These are phyloP conservation scores for Westerdykella sp. DNA, from an alignment of 2,329 filamentous ascomycete species.

Conservation along the genomic window DNA sequence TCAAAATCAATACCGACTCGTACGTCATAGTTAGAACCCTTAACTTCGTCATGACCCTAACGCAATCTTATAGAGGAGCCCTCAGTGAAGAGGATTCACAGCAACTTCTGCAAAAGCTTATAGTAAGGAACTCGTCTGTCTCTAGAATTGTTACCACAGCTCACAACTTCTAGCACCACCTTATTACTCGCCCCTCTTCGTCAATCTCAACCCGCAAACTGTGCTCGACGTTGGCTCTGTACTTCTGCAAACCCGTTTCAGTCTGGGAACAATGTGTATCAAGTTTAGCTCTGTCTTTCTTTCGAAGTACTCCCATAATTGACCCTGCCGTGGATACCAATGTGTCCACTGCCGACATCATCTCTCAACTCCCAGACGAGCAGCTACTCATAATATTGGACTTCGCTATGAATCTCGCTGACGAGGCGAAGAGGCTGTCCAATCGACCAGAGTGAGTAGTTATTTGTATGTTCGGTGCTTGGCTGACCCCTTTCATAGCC, in stretches of 20 bases:
- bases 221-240: constrained; percentile 69
- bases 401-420: constrained; percentile 58
- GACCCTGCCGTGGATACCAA: constrained; percentile 45
- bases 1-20: constrained; percentile 93
- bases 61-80: constrained; percentile 12
- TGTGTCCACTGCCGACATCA: constrained; percentile 41
- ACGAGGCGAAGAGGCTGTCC: constrained; percentile 64
- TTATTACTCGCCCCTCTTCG: constrained; percentile 37
- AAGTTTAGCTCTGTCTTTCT: constrained; percentile 57
- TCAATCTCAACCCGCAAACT: constrained; percentile 66
- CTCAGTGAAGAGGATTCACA: constrained; percentile 31
- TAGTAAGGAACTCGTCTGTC: constrained; percentile 14
- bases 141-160: background rate
- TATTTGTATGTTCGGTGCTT: background rate
- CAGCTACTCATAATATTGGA: constrained; percentile 56
- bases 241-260: constrained; percentile 64
- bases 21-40: constrained; percentile 36
- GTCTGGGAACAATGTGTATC: constrained; percentile 61
- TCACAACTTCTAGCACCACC: constrained; percentile 21
- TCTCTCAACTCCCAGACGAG: constrained; percentile 43
- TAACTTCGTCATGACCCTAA: constrained; percentile 4
- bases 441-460: constrained; percentile 45
- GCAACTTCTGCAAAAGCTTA: constrained; percentile 33
- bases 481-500: constrained; percentile 14
- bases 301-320: constrained; percentile 43